These are phyloP conservation scores for Globisporangium spinosum DNA, from an alignment of 352 stramenopile species.

Conservation along the genomic window DNA sequence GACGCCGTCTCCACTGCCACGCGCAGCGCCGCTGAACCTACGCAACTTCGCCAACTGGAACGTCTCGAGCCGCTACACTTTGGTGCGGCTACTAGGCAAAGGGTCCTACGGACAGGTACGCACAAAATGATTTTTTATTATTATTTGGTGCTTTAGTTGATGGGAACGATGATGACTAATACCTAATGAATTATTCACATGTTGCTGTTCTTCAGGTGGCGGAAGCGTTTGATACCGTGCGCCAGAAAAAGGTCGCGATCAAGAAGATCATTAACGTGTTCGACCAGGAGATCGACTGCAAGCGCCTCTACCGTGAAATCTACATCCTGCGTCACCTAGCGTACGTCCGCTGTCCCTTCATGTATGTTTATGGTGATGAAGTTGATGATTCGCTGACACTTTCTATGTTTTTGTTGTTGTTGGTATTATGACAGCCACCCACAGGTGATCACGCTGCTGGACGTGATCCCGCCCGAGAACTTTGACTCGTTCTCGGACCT, in stretches of 20 bases:
- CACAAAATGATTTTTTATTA: not conserved
- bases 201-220: slow-evolving; percentile 27
- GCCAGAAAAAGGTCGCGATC: slow-evolving; percentile 83
- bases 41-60: slow-evolving; percentile 85
- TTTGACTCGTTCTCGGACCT: slow-evolving; percentile 87
- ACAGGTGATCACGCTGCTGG: slow-evolving; percentile 80
- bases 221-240: slow-evolving; percentile 76
- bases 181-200: not conserved
- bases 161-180: not conserved
- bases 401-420: not conserved
- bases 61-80: slow-evolving; percentile 70
- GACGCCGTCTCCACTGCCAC: slow-evolving; percentile 57
- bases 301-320: slow-evolving; percentile 84
- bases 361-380: too few species aligned
- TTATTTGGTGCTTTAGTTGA: not conserved
- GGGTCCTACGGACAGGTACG: slow-evolving; percentile 74
- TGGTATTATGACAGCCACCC: slow-evolving; percentile 38
- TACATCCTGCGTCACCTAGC: slow-evolving; percentile 84
- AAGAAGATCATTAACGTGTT: slow-evolving; percentile 91
- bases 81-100: slow-evolving; percentile 79
- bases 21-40: slow-evolving; percentile 71
- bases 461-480: slow-evolving; percentile 80
- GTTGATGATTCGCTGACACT: not conserved
- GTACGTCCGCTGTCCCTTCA: slow-evolving; percentile 22
- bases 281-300: slow-evolving; percentile 86